Base-by-base conservation (phyloP, 2,329 filamentous ascomycete species). In the Alternaria gansuensis region DNA sequence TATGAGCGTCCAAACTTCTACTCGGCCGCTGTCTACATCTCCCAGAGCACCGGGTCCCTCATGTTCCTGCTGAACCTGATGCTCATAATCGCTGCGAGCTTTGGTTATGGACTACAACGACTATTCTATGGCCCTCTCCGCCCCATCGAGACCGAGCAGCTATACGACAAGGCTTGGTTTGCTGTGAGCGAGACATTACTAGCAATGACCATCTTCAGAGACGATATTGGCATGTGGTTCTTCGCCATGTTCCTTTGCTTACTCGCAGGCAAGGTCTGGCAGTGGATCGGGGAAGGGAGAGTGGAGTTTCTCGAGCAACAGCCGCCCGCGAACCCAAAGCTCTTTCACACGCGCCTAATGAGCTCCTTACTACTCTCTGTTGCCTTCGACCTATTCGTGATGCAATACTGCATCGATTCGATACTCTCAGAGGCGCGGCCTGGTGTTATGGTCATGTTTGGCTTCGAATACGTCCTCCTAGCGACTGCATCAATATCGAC, bases 391-490 rank as follows among this genome's bases (percentile, higher is more conserved):
- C 76, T 88, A 24, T 89, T 85, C 75, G 88, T 99, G 79, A 87
- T 97, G 65, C 85, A 84, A 48, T 97, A 97, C 76, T 89, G 90
- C 58, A 84, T 96, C 61, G 86, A 88, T 28, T 92, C 90, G 0
- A 93, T 98, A 31, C 88, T 97, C 49, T 88, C 91, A 57, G 89
- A 96, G 74, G 92, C 94, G 2, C 85, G 90, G n/a, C 93, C 94
- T 0, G 95, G 96, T 59, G 98, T 99, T 91, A 99, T 98, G 93
- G 93, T 99, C 63, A 98, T 99, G 93, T 99, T 99, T 73, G 88
- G 96, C 5, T 99, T 99, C 70, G 95, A 99, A 77, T 98, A 98
- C 74, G 93, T 94, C 36, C 88, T 99, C 41, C 81, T 98, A 60
- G 84, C 88, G 2, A 89, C 96, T 9, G 89, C 88, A 51, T 96